A percentile compares a stretch with the other conserved stretches of the same genome.
Conservation (phyloP, 1,284 basidiomycete genomes). For the Malassezia japonica region DNA sequence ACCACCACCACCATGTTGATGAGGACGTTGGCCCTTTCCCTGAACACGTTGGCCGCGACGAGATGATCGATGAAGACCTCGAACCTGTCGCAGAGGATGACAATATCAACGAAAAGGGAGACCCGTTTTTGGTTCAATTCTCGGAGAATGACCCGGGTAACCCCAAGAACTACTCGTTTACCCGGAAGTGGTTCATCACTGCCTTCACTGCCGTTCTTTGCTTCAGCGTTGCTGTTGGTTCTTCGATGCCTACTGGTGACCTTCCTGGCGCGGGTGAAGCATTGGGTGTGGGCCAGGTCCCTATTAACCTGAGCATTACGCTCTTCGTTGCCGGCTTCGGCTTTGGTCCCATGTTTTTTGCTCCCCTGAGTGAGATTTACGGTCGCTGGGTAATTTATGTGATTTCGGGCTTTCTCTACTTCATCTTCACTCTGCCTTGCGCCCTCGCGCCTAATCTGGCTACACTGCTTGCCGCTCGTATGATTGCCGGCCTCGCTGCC, state of each 20-base stretch:
- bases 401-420: slow-evolving; percentile 12
- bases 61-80: neutral
- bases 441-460: slow-evolving; percentile 59
- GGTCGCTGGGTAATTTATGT: slow-evolving; percentile 49
- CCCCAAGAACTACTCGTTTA: slow-evolving; percentile 2
- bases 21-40: neutral
- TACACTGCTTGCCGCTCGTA: slow-evolving; percentile 59
- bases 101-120: neutral
- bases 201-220: neutral
- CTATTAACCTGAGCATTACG: slow-evolving; percentile 60
- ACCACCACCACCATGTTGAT: neutral
- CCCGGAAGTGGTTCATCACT: slow-evolving; percentile 5
- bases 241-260: slow-evolving; percentile 5
- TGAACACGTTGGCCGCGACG: neutral
- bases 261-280: neutral
- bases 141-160: neutral
- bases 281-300: slow-evolving; percentile 51
- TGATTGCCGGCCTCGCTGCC: slow-evolving; percentile 60
- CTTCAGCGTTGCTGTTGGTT: slow-evolving; percentile 8
- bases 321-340: slow-evolving; percentile 56
- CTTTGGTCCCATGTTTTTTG: slow-evolving; percentile 50
- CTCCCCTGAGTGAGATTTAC: slow-evolving; percentile 56
- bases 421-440: slow-evolving; percentile 58
- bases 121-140: slow-evolving; percentile 5
- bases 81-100: neutral